A percentile compares a stretch with the other conserved stretches of the same genome.
Conservation (phyloP, 2,329 filamentous ascomycete species). For the Xylaria sp. region DNA sequence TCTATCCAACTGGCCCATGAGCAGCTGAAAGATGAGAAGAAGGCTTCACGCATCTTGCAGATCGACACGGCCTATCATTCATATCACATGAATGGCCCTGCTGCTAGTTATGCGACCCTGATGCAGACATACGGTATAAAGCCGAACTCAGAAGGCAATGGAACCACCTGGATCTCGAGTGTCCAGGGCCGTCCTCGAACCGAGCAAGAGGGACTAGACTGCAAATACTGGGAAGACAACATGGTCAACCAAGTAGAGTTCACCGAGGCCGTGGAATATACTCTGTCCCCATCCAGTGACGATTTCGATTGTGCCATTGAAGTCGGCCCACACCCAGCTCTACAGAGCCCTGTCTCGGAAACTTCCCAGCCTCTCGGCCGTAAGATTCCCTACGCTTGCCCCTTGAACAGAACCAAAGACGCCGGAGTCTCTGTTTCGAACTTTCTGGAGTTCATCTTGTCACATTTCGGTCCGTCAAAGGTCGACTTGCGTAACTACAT, state of each 20-base stretch:
- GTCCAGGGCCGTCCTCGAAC: constrained; percentile 47
- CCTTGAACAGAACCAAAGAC: constrained; percentile 43
- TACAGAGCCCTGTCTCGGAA: constrained; percentile 45
- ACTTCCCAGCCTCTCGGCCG: constrained; percentile 39
- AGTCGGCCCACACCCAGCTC: constrained; percentile 48
- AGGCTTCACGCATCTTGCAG: constrained; percentile 52
- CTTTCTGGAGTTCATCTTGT: constrained; percentile 47
- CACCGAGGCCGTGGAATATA: constrained; percentile 48
- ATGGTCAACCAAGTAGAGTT: constrained; percentile 56
- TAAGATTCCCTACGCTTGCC: constrained; percentile 41
- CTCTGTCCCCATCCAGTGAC: constrained; percentile 38
- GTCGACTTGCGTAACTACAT: constrained; percentile 42
- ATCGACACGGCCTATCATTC: constrained; percentile 64
- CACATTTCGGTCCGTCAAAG: constrained; percentile 36
- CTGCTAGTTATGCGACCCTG: constrained; percentile 50
- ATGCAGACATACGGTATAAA: constrained; percentile 48
- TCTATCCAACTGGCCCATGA: constrained; percentile 40
- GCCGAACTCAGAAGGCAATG: constrained; percentile 41
- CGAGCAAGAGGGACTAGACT: constrained; percentile 39
- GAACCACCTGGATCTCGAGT: constrained; percentile 55
- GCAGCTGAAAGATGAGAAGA: constrained; percentile 38
- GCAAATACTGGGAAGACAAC: constrained; percentile 56
- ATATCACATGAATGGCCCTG: constrained; percentile 56
- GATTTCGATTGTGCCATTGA: constrained; percentile 47
- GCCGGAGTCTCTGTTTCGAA: constrained; percentile 43